Percentiles rank a stretch among this genome's conserved stretches.
Conservation (phyloP, 2,329 filamentous ascomycete species). For the Monilinia laxa region DNA sequence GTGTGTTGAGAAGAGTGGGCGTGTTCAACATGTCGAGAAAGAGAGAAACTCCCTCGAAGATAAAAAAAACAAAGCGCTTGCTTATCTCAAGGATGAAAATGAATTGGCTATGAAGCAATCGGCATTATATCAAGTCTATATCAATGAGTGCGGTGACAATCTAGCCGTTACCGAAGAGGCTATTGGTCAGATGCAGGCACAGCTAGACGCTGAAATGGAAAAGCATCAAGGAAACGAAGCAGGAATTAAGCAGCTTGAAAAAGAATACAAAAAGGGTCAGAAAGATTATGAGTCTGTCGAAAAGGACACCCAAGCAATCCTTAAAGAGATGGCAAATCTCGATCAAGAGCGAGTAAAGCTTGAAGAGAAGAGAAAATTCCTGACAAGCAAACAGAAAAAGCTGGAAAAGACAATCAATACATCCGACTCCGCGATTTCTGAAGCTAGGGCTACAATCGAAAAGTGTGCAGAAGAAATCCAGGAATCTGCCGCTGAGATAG, state of each 20-base stretch:
- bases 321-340: conserved; percentile 87
- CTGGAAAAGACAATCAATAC: conserved; percentile 82
- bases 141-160: conserved; percentile 85
- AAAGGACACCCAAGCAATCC: conserved; percentile 73
- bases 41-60: conserved; percentile 91
- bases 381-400: conserved; percentile 89
- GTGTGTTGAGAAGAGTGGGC: conserved; percentile 89
- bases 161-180: conserved; percentile 85
- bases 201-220: conserved; percentile 83
- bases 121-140: conserved; percentile 87
- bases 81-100: conserved; percentile 89
- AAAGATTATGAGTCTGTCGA: conserved; percentile 83
- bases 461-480: conserved; percentile 78
- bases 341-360: conserved; percentile 98
- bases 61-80: conserved; percentile 92
- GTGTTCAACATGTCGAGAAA: conserved; percentile 97
- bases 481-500: conserved; percentile 71
- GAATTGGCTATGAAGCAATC: conserved; percentile 88
- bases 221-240: conserved; percentile 90
- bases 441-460: conserved; percentile 75
- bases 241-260: conserved; percentile 85
- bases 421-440: conserved; percentile 70
- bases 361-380: conserved; percentile 95
- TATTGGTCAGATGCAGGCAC: conserved; percentile 83
- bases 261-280: conserved; percentile 75